Conservation (phyloP, 345 rosid genomes). For the Syzygium grande region DNA sequence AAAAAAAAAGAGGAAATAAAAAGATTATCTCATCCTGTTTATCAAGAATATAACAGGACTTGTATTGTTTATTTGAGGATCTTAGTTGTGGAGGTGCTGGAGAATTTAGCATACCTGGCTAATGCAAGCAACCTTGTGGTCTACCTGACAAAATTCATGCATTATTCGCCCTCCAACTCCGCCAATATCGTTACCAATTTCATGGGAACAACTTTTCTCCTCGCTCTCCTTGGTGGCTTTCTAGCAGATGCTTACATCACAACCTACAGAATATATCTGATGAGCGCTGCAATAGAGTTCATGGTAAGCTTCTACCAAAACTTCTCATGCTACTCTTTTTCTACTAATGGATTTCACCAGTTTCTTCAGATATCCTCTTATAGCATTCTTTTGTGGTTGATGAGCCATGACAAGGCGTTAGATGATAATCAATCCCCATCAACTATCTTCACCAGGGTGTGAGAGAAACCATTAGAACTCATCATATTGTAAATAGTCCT, state of each 20-base stretch:
- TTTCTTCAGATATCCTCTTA: neutral
- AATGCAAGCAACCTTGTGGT: constrained; percentile 92
- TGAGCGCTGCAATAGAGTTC: constrained; percentile 65
- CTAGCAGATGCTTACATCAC: constrained; percentile 67
- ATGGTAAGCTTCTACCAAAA: constrained; percentile 31
- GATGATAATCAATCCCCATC: neutral
- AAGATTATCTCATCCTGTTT: neutral
- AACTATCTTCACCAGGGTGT: neutral
- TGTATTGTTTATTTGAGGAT: neutral
- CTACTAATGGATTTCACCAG: neutral
- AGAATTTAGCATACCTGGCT: constrained; percentile 85
- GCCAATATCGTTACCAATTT: constrained; percentile 80
- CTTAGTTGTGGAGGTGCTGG: constrained; percentile 73
- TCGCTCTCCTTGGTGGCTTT: constrained; percentile 84
- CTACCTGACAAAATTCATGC: constrained; percentile 64
- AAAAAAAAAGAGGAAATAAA: neutral
- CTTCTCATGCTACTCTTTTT: neutral
- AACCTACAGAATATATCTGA: constrained; percentile 57
- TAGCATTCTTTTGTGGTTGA: neutral
- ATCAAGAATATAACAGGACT: neutral
- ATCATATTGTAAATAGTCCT: neutral
- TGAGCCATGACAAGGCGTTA: neutral
- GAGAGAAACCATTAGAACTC: neutral
- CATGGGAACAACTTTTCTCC: constrained; percentile 89
- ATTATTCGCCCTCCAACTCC: constrained; percentile 68